Base-by-base conservation (phyloP, 1,284 basidiomycete genomes). In the Omphalotus olearius region DNA sequence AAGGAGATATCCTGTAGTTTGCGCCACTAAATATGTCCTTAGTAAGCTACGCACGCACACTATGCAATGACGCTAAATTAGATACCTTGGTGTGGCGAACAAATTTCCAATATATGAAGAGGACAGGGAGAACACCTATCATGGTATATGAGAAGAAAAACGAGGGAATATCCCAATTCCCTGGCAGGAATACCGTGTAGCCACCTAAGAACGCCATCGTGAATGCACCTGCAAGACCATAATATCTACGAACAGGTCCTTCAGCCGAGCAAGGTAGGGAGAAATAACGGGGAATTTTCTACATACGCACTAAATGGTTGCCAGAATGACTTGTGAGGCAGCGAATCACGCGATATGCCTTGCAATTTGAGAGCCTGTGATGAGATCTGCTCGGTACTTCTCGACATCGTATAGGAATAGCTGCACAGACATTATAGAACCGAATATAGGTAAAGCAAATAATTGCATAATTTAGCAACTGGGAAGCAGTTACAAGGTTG, bases 71-170 rank as follows among this genome's bases (percentile, higher is more conserved):
- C 25, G 37, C 28, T 7, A 59, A n/a, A 43, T 4, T 17, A 10
- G 64, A 45, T 49, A 73, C 75, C 59, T 69, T 53, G 23, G 83
- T 83, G 57, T 69, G 70, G 63, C 80, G 75, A 56, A 65, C 64
- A 35, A 85, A 51, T 69, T 88, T 89, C 80, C 80, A 89, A 44
- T 71, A 71, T 10, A 81, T 20, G 64, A 75, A 85, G 20, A 79
- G 66, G 25, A 76, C 53, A 10, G 75, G 70, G 55, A 80, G 75
- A 54, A 84, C 64, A 2, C 75, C 75, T 44, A 84, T 69, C 73
- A 80, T 77, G 25, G 71, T 65, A 53, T 73, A 80, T 20, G 75
- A 83, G 69, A 77, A 86, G 57, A 72, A 69, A 71, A 72, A 86
- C 38, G 69, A 78, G 13, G 76, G 70, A 5, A 74, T 71, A 59